These are phyloP conservation scores for Takashimella koratensis DNA, from an alignment of 1,284 basidiomycete genomes.

Conservation along the genomic window DNA sequence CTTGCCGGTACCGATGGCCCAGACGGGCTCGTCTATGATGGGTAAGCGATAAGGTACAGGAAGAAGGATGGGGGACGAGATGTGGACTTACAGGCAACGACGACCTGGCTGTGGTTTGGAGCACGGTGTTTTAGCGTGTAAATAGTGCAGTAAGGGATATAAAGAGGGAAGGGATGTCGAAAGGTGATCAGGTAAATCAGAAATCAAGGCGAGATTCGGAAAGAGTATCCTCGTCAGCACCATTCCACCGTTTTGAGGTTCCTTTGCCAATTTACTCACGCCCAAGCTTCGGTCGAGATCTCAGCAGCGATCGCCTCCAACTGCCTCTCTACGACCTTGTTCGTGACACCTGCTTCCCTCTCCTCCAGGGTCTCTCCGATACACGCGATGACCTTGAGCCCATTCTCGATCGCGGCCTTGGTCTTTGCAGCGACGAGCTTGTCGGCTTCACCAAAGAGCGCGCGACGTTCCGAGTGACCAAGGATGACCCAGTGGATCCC, in stretches of 20 bases:
- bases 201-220: too few relatives aligned
- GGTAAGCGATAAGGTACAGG: too few relatives aligned
- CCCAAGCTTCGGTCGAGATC: slow-evolving; percentile 70
- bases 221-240: too few relatives aligned
- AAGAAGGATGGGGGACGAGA: neutral
- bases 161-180: too few relatives aligned
- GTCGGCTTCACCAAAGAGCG: slow-evolving; percentile 85
- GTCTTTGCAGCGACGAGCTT: slow-evolving; percentile 83
- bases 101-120: slow-evolving; percentile 71
- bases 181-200: too few relatives aligned
- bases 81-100: slow-evolving; percentile 67
- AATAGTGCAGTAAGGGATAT: neutral
- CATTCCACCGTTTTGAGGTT: too few relatives aligned
- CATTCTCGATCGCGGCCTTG: slow-evolving; percentile 57
- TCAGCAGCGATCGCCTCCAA: slow-evolving; percentile 69
- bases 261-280: slow-evolving; percentile 56
- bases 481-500: slow-evolving; percentile 89
- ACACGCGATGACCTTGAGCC: slow-evolving; percentile 88
- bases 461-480: slow-evolving; percentile 96
- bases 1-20: slow-evolving; percentile 98
- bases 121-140: neutral
- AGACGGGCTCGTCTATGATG: slow-evolving; percentile 75
- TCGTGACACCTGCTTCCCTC: slow-evolving; percentile 77
- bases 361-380: slow-evolving; percentile 90
- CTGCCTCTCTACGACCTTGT: slow-evolving; percentile 75